Base-by-base conservation (phyloP, 768 basidiomycete species). In the Kwoniella sp. region DNA sequence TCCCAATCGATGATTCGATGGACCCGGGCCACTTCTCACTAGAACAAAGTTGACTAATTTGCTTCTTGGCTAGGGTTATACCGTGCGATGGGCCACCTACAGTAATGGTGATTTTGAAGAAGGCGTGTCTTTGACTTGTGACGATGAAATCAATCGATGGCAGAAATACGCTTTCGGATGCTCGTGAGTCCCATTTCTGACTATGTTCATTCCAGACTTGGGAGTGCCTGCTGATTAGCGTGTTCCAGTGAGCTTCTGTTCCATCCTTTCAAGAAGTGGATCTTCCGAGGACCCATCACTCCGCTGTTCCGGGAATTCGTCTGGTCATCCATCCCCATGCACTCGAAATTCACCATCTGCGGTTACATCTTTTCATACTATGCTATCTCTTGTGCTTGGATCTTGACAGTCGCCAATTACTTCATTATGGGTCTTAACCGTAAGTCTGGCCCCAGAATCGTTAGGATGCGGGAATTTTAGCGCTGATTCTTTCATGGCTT, bases 81-180 rank as follows among this genome's bases (percentile, higher is more conserved):
- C 72, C 20, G 67, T 80, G 2, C 73, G 80, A 65, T 82, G 77
- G 92, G 89, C 91, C 29, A 90, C 90, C 0, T 94, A 94, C 79
- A 89, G 87, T 1, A 85, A 89, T 23, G 87, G 91, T 54, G 89
- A 87, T 1, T 94, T 93, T 84, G 90, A 92, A 82, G 93, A 95
- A 74, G 93, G 93, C 67, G 92, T 95, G 22, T 90, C 89, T 0
- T 83, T 95, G 17, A 93, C 93, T 0, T 88, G 87, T 60, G 91
- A 93, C 57, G 93, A 95, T 73, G 93, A 95, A 78, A 82, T 95
- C 9, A 93, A 93, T 72, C 81, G 93, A 1, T 95, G 93, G 93
- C 91, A 93, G 67, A 95, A 93, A 67, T 81, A 80, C 59, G 74
- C 77, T 28, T 78, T 67, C 58, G 75, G 76, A 15, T 77, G 76